A percentile compares a stretch with the other conserved stretches of the same genome.
Evolutionary conservation across 2,329 filamentous ascomycete species (phyloP).

Genomic region (Nigrograna mackinnonii): DNA sequence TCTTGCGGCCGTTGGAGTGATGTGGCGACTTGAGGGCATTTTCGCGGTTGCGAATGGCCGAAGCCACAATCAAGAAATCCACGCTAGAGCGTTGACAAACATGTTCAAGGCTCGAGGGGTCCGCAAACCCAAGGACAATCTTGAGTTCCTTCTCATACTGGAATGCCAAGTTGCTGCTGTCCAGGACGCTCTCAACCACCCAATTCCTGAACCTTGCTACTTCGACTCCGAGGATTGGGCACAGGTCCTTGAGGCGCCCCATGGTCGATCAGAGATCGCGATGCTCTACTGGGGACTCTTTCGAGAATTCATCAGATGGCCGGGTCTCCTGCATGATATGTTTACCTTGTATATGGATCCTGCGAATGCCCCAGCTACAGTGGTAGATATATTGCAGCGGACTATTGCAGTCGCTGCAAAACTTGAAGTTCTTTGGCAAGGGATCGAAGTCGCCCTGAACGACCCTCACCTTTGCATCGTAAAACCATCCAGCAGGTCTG

Average conservation of each 20-base stretch:
- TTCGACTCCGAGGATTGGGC: constrained; percentile 11
- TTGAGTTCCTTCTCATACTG: constrained; percentile 6
- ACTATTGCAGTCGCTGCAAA: constrained; percentile 3
- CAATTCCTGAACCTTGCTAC: constrained; percentile 4
- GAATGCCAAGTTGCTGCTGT: constrained; percentile 8
- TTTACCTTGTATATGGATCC: background rate
- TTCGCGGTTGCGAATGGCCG: background rate
- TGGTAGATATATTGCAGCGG: background rate
- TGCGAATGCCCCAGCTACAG: background rate
- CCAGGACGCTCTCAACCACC: background rate
- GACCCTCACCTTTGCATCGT: constrained; percentile 5
- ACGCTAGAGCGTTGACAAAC: constrained; percentile 6
- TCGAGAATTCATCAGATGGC: constrained; percentile 5
- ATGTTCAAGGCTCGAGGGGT: constrained; percentile 6
- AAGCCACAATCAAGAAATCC: constrained; percentile 2
- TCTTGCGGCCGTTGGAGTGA: constrained; percentile 8
- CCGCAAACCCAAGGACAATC: constrained; percentile 1
- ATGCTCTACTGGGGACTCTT: constrained; percentile 3
- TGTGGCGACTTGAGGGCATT: constrained; percentile 5
- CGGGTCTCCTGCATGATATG: constrained; percentile 3
- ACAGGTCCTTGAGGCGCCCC: background rate
- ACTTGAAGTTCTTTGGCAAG: constrained; percentile 1
- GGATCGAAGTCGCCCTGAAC: background rate
- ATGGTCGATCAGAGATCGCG: background rate
- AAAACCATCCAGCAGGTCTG: background rate